A percentile compares a stretch with the other conserved stretches of the same genome.
These are phyloP conservation scores for Leptographium flavum DNA, from an alignment of 2,329 filamentous ascomycete genomes.

Conservation along the genomic window DNA sequence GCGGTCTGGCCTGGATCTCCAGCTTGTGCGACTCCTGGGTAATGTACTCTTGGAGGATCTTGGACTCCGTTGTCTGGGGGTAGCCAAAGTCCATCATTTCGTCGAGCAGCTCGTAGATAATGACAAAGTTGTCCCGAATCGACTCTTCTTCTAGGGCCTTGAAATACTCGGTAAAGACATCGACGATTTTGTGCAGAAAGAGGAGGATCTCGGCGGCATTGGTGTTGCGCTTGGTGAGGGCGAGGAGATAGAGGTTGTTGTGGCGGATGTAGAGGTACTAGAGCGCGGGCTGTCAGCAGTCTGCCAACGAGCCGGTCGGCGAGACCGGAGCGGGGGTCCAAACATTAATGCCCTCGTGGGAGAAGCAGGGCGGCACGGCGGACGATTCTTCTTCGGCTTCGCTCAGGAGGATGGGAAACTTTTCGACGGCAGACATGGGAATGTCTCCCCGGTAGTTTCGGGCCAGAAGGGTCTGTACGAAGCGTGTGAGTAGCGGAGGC, in stretches of 20 bases:
- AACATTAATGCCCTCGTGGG: constrained; percentile 95
- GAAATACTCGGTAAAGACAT: constrained; percentile 99
- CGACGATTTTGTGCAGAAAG: constrained; percentile 94
- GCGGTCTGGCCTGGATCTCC: constrained; percentile 87
- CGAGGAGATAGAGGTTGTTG: constrained; percentile 97
- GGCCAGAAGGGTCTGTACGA: constrained; percentile 73
- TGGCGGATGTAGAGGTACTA: constrained; percentile 99
- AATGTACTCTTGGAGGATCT: constrained; percentile 98
- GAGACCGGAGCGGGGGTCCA: background rate
- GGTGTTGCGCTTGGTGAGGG: constrained; percentile 94
- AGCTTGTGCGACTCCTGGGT: constrained; percentile 98
- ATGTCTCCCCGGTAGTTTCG: constrained; percentile 98
- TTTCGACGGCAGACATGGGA: constrained; percentile 97
- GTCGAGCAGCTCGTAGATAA: constrained; percentile 96
- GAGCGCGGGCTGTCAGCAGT: background rate
- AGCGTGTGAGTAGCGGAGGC: background rate
- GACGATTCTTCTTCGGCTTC: constrained; percentile 99
- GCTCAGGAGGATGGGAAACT: constrained; percentile 88
- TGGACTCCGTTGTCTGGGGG: constrained; percentile 93
- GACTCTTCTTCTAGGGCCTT: constrained; percentile 98
- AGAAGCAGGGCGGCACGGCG: constrained; percentile 94
- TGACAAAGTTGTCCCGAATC: constrained; percentile 97
- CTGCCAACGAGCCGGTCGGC: background rate
- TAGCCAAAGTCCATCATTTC: constrained; percentile 99
- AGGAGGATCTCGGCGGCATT: constrained; percentile 97